Percentiles rank a stretch among this genome's conserved stretches.
Evolutionary conservation across 768 basidiomycete genomes (phyloP).

Genomic region (Coprinopsis marcescibilis): DNA sequence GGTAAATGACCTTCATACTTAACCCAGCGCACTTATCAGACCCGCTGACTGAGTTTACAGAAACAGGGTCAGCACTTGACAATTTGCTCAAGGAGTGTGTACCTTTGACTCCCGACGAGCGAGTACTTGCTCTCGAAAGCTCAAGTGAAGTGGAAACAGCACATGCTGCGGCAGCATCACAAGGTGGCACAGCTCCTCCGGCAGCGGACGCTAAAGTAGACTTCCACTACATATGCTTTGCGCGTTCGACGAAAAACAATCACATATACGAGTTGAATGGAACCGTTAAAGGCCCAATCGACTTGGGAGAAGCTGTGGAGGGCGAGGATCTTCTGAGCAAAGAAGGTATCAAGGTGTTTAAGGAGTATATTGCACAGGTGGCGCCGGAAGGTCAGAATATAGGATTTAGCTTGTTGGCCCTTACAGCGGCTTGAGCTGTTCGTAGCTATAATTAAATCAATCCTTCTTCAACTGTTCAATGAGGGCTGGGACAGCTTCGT

Average conservation of each 20-base stretch:
- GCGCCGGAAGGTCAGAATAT: conserved; percentile 19
- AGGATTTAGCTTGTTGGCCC: conserved; percentile 23
- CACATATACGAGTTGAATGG: conserved; percentile 32
- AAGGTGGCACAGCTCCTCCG: conserved; percentile 26
- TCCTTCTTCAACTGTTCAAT: conserved; percentile 74
- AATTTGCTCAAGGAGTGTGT: conserved; percentile 19
- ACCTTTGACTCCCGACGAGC: conserved; percentile 21
- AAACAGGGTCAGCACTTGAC: conserved; percentile 18
- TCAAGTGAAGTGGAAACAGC: conserved; percentile 24
- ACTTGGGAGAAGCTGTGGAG: conserved; percentile 17
- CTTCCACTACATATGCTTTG: conserved; percentile 30
- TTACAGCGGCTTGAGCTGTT: conserved; percentile 8
- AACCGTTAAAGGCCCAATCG: conserved; percentile 25
- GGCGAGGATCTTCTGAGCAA: conserved; percentile 22
- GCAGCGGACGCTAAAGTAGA: conserved; percentile 24
- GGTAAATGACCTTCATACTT: conserved; percentile 16
- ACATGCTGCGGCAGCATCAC: conserved; percentile 22
- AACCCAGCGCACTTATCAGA: background rate
- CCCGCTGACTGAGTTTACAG: conserved; percentile 10
- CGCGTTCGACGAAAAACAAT: conserved; percentile 22
- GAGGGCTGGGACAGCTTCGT: conserved; percentile 86
- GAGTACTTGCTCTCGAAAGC: conserved; percentile 25
- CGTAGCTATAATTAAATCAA: background rate
- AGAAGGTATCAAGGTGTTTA: conserved; percentile 18
- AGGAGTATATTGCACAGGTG: conserved; percentile 18